These are phyloP conservation scores for Acmispon strigosus DNA, from an alignment of 306 rosid species.

Conservation along the genomic window DNA sequence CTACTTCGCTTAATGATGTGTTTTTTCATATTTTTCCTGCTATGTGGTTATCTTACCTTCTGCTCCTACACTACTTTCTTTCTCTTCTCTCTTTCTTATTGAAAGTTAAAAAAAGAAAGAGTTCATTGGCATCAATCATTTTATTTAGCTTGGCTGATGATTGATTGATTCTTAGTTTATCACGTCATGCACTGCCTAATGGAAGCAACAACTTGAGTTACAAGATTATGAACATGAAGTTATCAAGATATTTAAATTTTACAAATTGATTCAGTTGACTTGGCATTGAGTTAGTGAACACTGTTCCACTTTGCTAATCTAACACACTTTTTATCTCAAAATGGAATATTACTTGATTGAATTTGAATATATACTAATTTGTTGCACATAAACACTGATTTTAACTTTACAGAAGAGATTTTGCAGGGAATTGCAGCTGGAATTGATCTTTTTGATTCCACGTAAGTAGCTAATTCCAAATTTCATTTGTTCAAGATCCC, in stretches of 20 bases:
- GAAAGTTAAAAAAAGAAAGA: background rate
- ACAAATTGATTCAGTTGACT: slow-evolving; percentile 12
- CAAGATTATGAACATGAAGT: slow-evolving; percentile 3
- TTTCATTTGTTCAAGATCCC: background rate
- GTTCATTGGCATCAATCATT: background rate
- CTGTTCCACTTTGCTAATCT: slow-evolving; percentile 6
- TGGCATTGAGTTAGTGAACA: background rate
- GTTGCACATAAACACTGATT: slow-evolving; percentile 17
- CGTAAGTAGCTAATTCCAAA: slow-evolving; percentile 45
- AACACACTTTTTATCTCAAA: background rate
- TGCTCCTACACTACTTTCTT: background rate
- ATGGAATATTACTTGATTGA: slow-evolving; percentile 7
- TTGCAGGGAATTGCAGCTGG: slow-evolving; percentile 89
- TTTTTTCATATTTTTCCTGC: background rate
- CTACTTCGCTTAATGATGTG: background rate
- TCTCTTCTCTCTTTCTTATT: background rate
- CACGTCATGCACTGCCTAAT: background rate
- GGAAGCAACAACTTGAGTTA: background rate
- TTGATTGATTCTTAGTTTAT: background rate
- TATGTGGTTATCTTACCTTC: background rate
- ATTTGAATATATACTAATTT: background rate
- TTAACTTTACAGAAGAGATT: slow-evolving; percentile 76
- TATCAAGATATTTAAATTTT: background rate
- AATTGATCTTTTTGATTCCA: slow-evolving; percentile 79
- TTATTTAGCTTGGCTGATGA: background rate